A percentile compares a stretch with the other conserved stretches of the same genome.
Evolutionary conservation across 75 land plant species (phyloP).

Genomic region (Sequoia sempervirens): DNA sequence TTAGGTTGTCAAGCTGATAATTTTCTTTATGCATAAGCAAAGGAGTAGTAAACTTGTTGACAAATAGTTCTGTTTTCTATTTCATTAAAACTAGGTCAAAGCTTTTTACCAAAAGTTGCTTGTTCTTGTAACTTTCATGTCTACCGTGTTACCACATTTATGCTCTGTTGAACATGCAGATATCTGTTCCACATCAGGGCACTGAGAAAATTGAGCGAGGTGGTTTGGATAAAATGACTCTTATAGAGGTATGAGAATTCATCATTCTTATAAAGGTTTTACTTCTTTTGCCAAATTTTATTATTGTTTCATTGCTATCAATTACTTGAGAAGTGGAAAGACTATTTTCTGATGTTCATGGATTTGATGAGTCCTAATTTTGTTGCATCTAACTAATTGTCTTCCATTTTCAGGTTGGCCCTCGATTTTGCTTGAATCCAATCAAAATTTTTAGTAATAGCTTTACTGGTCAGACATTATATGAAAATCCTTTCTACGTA

Average conservation of each 20-base stretch:
- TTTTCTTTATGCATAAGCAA: neutral
- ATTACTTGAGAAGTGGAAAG: conserved; percentile 1
- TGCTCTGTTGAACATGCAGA: conserved; percentile 33
- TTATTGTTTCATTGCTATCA: conserved; percentile 6
- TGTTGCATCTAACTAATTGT: neutral
- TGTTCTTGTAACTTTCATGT: conserved; percentile 2
- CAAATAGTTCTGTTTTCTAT: neutral
- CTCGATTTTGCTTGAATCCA: conserved; percentile 91
- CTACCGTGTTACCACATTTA: neutral
- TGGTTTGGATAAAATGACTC: conserved; percentile 85
- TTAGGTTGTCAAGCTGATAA: neutral
- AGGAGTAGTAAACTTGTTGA: neutral
- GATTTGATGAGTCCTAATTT: conserved; percentile 1
- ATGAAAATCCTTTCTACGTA: conserved; percentile 88
- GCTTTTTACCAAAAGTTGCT: neutral
- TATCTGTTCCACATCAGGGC: conserved; percentile 79
- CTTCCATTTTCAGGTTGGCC: conserved; percentile 66
- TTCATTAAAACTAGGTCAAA: neutral
- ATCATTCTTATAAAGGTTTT: neutral
- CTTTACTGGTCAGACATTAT: conserved; percentile 93
- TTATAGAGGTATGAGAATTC: conserved; percentile 68
- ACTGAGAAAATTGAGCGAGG: conserved; percentile 70
- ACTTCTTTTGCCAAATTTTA: neutral
- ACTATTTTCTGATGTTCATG: neutral
- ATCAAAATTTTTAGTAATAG: conserved; percentile 95